phyloP scores from a whole-genome alignment of 2,329 filamentous ascomycete species.

The Trichoderma sp. region DNA sequence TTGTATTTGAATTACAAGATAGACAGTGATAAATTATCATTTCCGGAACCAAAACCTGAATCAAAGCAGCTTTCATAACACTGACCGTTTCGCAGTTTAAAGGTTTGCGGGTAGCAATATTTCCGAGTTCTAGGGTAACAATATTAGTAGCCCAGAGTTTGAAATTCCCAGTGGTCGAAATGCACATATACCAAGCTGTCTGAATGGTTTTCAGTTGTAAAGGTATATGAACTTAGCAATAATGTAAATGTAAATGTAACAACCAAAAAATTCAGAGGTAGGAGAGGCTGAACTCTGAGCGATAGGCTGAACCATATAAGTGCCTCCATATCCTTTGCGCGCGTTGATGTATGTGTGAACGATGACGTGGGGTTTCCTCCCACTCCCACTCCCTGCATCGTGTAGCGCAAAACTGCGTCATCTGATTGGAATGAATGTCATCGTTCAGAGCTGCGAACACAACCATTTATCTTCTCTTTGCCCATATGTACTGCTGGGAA shows the following conservation, averaged over 20 bases:
- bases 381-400: background rate
- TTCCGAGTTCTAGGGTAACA: background rate
- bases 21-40: background rate
- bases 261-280: background rate
- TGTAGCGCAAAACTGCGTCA: background rate
- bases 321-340: background rate
- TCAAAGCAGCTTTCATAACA: background rate
- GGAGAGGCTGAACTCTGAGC: background rate
- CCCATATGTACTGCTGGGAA: background rate
- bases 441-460: background rate
- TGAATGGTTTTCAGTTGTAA: accelerated
- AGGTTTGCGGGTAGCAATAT: background rate
- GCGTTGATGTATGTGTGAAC: background rate
- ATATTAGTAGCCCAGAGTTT: background rate
- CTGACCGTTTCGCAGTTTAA: background rate
- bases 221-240: background rate
- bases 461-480: background rate
- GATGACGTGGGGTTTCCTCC: background rate
- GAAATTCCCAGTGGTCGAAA: background rate
- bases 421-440: background rate
- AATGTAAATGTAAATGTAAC: background rate
- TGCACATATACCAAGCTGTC: background rate
- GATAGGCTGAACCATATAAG: background rate
- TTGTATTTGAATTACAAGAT: too few species aligned
- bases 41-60: accelerated